Conservation (phyloP, 306 rosid species). For the Dryas octopetala region DNA sequence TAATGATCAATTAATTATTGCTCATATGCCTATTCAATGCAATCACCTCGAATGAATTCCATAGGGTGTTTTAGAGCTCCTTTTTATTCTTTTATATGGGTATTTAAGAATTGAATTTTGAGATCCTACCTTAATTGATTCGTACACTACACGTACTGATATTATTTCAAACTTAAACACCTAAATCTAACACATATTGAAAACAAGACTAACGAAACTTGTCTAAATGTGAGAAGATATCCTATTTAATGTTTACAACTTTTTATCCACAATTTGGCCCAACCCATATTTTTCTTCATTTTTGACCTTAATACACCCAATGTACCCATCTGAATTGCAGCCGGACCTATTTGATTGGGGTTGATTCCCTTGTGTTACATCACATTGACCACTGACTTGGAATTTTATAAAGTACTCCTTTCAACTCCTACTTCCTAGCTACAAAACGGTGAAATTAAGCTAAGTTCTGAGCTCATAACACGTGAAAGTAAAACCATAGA, state of each 20-base stretch:
- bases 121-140: not conserved
- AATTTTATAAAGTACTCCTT: not conserved
- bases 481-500: not conserved
- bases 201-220: too few species aligned
- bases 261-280: not conserved
- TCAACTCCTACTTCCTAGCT: conserved; percentile 2
- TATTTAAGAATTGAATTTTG: not conserved
- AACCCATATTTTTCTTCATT: not conserved
- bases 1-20: not conserved
- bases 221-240: too few species aligned
- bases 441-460: conserved; percentile 15
- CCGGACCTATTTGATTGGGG: conserved; percentile 11
- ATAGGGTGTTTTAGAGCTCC: not conserved
- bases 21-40: not conserved
- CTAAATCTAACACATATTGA: too few species aligned
- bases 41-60: not conserved
- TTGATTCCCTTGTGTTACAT: conserved; percentile 10
- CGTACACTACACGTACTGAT: too few species aligned
- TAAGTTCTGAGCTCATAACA: conserved; percentile 3
- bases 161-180: too few species aligned
- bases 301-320: conserved; percentile 18
- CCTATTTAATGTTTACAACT: too few species aligned
- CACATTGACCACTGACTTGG: conserved; percentile 34
- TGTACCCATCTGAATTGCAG: conserved; percentile 1
- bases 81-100: not conserved